Evolutionary conservation across 345 rosid genomes (phyloP).

Genomic region (Eucalyptus sp.): DNA sequence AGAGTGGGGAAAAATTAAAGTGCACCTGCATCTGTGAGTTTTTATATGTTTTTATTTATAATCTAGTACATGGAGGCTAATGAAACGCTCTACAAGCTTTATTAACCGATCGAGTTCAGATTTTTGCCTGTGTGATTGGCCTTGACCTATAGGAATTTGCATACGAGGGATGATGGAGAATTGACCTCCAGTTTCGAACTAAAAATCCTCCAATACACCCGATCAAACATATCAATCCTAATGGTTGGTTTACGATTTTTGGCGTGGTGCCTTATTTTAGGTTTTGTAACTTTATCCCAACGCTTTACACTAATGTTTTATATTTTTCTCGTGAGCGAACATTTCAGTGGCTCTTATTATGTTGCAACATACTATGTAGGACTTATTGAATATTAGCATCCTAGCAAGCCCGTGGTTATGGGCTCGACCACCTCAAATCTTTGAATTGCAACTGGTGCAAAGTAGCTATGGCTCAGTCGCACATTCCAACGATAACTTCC

Average conservation of each 20-base stretch:
- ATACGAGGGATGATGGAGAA: neutral
- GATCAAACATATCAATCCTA: neutral
- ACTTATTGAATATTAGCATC: neutral
- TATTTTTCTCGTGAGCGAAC: neutral
- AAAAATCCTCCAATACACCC: neutral
- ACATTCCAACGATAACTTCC: neutral
- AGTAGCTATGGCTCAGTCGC: neutral
- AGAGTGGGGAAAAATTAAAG: neutral
- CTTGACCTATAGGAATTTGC: neutral
- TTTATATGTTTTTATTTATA: too few relatives aligned
- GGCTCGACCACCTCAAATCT: neutral
- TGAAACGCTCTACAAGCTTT: neutral
- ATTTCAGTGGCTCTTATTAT: neutral
- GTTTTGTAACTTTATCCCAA: neutral
- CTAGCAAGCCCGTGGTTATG: neutral
- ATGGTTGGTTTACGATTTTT: neutral
- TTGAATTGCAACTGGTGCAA: neutral
- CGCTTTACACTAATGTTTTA: too few relatives aligned
- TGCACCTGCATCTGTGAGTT: neutral
- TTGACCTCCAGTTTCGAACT: neutral
- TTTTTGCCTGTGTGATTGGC: neutral
- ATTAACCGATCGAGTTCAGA: neutral
- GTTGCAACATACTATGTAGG: neutral
- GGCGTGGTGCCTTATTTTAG: neutral
- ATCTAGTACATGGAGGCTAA: neutral